These are phyloP conservation scores for Exophiala aquamarina DNA, from an alignment of 2,329 filamentous ascomycete genomes.

Conservation along the genomic window DNA sequence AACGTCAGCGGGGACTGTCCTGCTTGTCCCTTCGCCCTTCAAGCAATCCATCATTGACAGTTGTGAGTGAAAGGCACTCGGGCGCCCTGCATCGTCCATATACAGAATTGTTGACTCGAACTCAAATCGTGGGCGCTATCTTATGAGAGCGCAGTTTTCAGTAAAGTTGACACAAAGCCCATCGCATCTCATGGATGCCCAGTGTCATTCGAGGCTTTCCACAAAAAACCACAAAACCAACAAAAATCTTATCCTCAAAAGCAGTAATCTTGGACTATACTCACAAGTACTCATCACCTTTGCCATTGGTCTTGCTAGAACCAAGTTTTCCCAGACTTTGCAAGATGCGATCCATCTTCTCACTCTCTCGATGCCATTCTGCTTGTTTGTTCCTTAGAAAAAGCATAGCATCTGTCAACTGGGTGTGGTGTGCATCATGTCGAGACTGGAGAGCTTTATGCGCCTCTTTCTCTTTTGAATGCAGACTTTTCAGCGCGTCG, in stretches of 20 bases:
- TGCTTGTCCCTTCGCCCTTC: not conserved
- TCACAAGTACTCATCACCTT: conserved; percentile 52
- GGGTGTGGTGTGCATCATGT: conserved; percentile 19
- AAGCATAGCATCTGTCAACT: conserved; percentile 20
- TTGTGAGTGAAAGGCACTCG: no score
- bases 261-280: conserved; percentile 33
- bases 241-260: conserved; percentile 3
- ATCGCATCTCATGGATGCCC: no score
- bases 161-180: no score
- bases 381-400: conserved; percentile 49
- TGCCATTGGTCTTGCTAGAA: conserved; percentile 49
- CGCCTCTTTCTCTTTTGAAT: conserved; percentile 20
- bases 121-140: no score
- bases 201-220: no score
- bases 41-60: no score
- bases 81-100: no score
- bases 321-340: conserved; percentile 46
- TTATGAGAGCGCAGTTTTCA: no score
- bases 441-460: conserved; percentile 17
- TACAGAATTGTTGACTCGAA: no score
- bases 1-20: conserved; percentile 14
- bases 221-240: conserved; percentile 5
- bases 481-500: conserved; percentile 15
- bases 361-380: conserved; percentile 51
- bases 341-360: conserved; percentile 50